Evolutionary conservation across 225 moss, liverwort and hornwort genomes (phyloP).

Genomic region (Thuidium tamariscinum): DNA sequence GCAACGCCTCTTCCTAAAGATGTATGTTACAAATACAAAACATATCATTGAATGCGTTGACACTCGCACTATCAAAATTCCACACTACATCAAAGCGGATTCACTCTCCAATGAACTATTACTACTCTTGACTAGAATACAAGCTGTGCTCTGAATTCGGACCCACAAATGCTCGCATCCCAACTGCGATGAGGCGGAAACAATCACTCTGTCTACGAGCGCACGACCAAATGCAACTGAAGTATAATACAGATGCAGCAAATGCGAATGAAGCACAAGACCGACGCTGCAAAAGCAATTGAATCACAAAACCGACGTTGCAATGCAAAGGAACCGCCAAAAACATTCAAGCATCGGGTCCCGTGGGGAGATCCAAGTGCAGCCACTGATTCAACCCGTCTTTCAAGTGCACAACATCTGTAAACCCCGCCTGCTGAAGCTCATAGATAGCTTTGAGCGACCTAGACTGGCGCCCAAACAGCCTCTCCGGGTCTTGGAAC

Average conservation of each 20-base stretch:
- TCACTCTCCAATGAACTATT: neutral
- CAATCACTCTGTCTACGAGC: neutral
- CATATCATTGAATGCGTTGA: neutral
- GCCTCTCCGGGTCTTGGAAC: slow-evolving; percentile 63
- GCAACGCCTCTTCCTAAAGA: neutral
- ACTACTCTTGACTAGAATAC: neutral
- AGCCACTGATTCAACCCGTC: slow-evolving; percentile 63
- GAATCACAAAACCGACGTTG: neutral
- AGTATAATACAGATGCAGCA: neutral
- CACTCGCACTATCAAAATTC: neutral
- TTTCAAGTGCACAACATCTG: slow-evolving; percentile 46
- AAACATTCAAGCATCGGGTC: neutral
- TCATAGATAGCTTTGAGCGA: slow-evolving; percentile 81
- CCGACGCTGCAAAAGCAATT: neutral
- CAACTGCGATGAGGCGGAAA: neutral
- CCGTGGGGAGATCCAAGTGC: slow-evolving; percentile 41
- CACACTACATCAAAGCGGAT: neutral
- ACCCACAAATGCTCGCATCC: neutral
- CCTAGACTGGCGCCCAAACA: slow-evolving; percentile 74
- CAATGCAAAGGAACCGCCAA: neutral
- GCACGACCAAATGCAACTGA: neutral
- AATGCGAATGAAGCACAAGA: neutral
- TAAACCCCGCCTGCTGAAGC: slow-evolving; percentile 74
- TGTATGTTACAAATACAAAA: neutral
- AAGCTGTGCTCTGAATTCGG: neutral